Base-by-base conservation (phyloP, 352 stramenopile genomes). In the Globisporangium orthogonon region DNA sequence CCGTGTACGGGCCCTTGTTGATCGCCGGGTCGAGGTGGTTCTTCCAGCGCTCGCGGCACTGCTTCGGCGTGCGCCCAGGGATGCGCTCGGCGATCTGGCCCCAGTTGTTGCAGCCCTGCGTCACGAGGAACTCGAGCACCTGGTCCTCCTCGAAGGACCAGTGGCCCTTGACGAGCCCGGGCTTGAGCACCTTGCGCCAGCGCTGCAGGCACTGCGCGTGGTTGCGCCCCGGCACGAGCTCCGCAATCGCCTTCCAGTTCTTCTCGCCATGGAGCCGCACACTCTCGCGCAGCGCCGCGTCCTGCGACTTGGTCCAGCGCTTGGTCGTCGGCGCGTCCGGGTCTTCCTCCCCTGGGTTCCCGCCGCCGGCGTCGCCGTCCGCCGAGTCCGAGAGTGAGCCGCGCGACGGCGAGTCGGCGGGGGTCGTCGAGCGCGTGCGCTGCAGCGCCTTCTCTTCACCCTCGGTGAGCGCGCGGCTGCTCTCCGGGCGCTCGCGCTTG, bases 71-170 rank as follows among this genome's bases (percentile, higher is more conserved):
- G 41, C 95, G 80, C 2, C 94, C 95, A 6, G 92, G 94, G 61
- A 98, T 95, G 31, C 85, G 76, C 46, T 91, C 80, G 13, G 94
- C 94, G 52, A 98, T 97, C 45, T 95, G 78, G 3, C 82, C 89
- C 94, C 94, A 98, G 74, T 97, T 97, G 61, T 96, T 96, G 67
- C 89, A 87, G 41, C 85, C 85, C 53, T 91, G 78, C 17, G 84
- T 91, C 44, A 97, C 87, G 28, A 94, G 69, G 60, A 91, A 89
- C 54, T 95, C 84, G 10, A 98, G 88, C 50, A 98, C 91, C 45
- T 93, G 76, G 72, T 98, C 95, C 62, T 98, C 95, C 64, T 98
- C 88, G 56, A 95, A 92, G 35, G 83, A 97, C 95, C 95, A 98
- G 54, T 96, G 91, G 48, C 93, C 93, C 67, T 99, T 99, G 37